Evolutionary conservation across 805 yeast species (phyloP), one percentile per base, ranked within the genome.

Genomic region (Saturnispora serradocipensis): DNA sequence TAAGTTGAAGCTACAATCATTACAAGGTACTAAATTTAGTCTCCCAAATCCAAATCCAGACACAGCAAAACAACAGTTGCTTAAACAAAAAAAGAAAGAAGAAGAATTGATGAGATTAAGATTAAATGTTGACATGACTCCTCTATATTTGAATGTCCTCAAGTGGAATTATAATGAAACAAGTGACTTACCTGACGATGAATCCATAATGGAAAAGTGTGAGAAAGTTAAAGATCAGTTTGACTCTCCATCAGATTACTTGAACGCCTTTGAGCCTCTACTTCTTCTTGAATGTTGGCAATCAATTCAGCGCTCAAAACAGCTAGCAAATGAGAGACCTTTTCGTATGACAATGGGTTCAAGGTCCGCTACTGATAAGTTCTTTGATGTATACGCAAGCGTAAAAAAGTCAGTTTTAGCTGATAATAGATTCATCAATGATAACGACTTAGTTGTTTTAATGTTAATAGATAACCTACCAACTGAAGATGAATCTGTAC

Each of bases 261-360:
- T 77, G 46, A 70, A 72, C 35, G 73, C 78, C 1, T 84, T 88
- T 65, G 86, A 83, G 57, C 99, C 99, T 0, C 72, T 93, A 43
- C 69, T 93, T 43, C 68, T 90, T 63, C 68, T 91, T 40, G 99
- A 93, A 68, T 86, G 96, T 56, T 95, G 98, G 97, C 96, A 90
- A 61, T 85, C 88, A 0, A 77, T 93, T 27, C 84, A 81, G 57
- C 75, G 87, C 4, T 81, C 93, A 0, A 81, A 85, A 55, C 80
- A 79, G 47, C 79, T 86, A 16, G 69, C 71, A 15, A 77, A 76
- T 9, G 77, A 76, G 46, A 67, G 59, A 5, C 89, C 95, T 0
- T 84, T 90, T 63, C 75, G 75, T 30, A 59, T 90, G 2, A 70
- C 78, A 2, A 71, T 90, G 18, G 97, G 95, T 3, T 86, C 88